phyloP scores from a whole-genome alignment of 106 monocot species.

The Apostasia ramifera region DNA sequence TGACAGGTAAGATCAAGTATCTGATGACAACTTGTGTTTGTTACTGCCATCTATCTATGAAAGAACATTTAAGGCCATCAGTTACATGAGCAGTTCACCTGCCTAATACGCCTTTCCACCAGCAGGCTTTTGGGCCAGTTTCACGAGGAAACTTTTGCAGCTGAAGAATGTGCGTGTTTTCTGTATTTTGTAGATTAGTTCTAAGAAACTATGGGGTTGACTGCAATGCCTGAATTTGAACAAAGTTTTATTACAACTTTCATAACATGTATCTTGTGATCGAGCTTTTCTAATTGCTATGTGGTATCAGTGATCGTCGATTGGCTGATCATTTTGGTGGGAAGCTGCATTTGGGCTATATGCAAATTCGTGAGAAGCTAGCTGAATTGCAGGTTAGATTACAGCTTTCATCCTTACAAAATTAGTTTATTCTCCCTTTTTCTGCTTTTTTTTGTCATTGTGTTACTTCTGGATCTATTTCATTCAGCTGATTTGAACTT shows the following conservation, averaged over 20 bases:
- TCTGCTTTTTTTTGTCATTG: neutral
- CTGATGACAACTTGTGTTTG: neutral
- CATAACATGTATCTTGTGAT: slow-evolving; percentile 4
- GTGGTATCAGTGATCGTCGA: slow-evolving; percentile 73
- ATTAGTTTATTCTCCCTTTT: neutral
- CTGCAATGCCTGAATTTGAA: slow-evolving; percentile 2
- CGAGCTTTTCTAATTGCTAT: slow-evolving; percentile 13
- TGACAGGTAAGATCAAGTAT: slow-evolving; percentile 59
- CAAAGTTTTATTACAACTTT: neutral
- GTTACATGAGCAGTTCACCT: slow-evolving; percentile 52
- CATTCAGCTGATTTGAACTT: too few species aligned
- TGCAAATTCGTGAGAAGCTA: slow-evolving; percentile 88
- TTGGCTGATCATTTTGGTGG: slow-evolving; percentile 98
- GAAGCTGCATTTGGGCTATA: slow-evolving; percentile 91
- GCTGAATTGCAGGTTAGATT: slow-evolving; percentile 61
- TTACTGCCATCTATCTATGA: neutral
- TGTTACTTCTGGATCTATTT: neutral
- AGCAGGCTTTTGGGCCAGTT: slow-evolving; percentile 91
- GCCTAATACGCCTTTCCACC: slow-evolving; percentile 63
- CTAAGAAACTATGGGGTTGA: slow-evolving; percentile 14
- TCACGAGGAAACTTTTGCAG: slow-evolving; percentile 90
- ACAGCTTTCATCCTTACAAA: neutral
- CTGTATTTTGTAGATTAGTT: slow-evolving; percentile 40
- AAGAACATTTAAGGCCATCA: slow-evolving; percentile 18
- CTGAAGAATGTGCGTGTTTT: slow-evolving; percentile 95